Conservation (phyloP, 805 yeast genomes). For the Candida suzukii region DNA sequence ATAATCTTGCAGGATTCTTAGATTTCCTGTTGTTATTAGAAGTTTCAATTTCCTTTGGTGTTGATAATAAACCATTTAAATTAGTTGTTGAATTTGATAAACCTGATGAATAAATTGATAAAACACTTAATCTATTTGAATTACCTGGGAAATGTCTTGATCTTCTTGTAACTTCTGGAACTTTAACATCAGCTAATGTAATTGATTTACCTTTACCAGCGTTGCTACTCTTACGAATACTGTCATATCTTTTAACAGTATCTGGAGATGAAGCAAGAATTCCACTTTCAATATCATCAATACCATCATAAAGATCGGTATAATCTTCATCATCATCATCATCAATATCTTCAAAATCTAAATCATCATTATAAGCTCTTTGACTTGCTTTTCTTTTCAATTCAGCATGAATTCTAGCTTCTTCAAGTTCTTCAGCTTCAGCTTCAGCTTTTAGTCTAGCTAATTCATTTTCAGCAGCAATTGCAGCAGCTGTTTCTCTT, state of each 20-base stretch:
- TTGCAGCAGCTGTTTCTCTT: slow-evolving; percentile 12
- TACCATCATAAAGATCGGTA: background rate
- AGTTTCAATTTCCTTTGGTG: slow-evolving; percentile 8
- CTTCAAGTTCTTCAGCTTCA: slow-evolving; percentile 7
- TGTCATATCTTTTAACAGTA: slow-evolving; percentile 7
- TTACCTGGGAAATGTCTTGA: slow-evolving; percentile 55
- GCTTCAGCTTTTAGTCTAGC: background rate
- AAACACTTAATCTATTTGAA: slow-evolving; percentile 63
- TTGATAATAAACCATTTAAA: slow-evolving; percentile 37
- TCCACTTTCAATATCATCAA: background rate
- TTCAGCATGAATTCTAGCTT: slow-evolving; percentile 5
- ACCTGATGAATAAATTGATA: slow-evolving; percentile 59
- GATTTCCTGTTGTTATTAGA: slow-evolving; percentile 4
- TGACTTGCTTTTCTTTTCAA: background rate
- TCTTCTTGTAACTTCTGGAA: slow-evolving; percentile 66
- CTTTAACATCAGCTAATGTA: slow-evolving; percentile 53
- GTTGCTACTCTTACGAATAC: slow-evolving; percentile 12
- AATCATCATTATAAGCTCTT: background rate
- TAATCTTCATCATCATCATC: background rate
- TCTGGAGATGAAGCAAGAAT: background rate
- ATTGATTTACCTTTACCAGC: slow-evolving; percentile 35
- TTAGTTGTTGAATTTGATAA: slow-evolving; percentile 52
- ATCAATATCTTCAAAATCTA: background rate
- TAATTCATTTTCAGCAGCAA: slow-evolving; percentile 5
- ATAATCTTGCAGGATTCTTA: slow-evolving; percentile 19